Evolutionary conservation across 192 early-diverging fungal species (phyloP), one percentile per base, ranked within the genome.

Genomic region (Coemansia sp.): DNA sequence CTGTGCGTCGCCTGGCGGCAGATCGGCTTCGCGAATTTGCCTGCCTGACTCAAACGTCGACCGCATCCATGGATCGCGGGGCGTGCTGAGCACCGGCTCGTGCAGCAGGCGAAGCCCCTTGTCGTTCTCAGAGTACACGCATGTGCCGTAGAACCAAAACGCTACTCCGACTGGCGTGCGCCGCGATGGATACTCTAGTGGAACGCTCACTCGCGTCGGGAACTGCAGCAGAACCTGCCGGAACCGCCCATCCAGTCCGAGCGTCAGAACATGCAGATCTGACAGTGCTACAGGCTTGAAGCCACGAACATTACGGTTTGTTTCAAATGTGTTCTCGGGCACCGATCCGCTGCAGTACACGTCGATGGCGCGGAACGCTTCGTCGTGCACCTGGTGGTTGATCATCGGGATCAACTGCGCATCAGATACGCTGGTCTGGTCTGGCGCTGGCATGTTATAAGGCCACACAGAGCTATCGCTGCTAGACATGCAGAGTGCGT

Each of bases 41-140:
- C 56, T 5, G 19, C 56, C 56, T 0, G 56, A 29, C 41, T 27
- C 14, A 2, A 39, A 9, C 41, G 25, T n/a, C 0, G 47, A 29
- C 59, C 43, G 39, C 17, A 56, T 50, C 60, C 60, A 66, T 10
- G 60, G 56, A 24, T 73, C 65, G 10, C 32, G 49, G 3, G 65
- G 41, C 25, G 21, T 14, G 38, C 23, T 47, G 22, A 51, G 15
- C 37, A 51, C 7, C 15, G 32, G 25, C 45, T 49, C 21, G 7
- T 53, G 55, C 37, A 48, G 22, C 60, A 50, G n/a, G 12, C 75
- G 76, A 19, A 73, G 43, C 24, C 17, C 35, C 58, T 70, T 73
- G 23, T 70, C 67, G 14, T 27, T 38, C 39, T 77, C 75, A 37
- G 58, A 52, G 15, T 61, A 63, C 7, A 70, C 2, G 0, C 49